Evolutionary conservation across 1,284 basidiomycete genomes (phyloP), one percentile per base, ranked within the genome.

Genomic region (Coniferiporia weirii): DNA sequence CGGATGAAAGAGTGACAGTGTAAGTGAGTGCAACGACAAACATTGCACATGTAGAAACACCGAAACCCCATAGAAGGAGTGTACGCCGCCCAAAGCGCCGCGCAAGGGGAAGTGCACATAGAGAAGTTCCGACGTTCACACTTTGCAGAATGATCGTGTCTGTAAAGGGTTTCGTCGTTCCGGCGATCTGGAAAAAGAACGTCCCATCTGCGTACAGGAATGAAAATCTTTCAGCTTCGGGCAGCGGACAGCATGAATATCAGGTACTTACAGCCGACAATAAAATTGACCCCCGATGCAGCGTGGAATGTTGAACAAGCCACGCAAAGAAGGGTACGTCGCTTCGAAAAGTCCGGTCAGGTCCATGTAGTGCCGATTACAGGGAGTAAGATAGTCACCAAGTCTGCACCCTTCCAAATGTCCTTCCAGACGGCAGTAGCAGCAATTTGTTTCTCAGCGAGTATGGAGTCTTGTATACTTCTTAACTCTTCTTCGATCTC

Each of bases 101-200:
- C 0, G 62, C 61, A 1, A 61, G 52, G 17, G 57, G 54, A 4
- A 62, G 52, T 2, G 62, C 44, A 12, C 38, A 17, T n/a, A 64
- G 38, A 8, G 61, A 51, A 19, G 58, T 62, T n/a, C 46, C 57
- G 38, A 64, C 43, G 40, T 61, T 64, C 44, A 63, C 63, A 22
- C 48, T 51, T 15, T 62, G 52, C 35, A 63, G 49, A 32, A 64
- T 63, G 38, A 63, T 63, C 5, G 61, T 61, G 44, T 64, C 61
- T 19, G 54, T 57, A 56, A 66, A 66, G 3, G 65, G 63, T 12
- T 59, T 56, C 12, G 52, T 59, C 17, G 59, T 46, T 7, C 59
- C 59, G 5, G 62, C 59, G 36, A 63, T 60, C 27, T 64, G 62
- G 52, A 64, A 64, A 46, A 64, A 64, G 46, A 59, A 62, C 17